Conservation (phyloP, 2,329 filamentous ascomycete species). For the Fusarium chaquense region DNA sequence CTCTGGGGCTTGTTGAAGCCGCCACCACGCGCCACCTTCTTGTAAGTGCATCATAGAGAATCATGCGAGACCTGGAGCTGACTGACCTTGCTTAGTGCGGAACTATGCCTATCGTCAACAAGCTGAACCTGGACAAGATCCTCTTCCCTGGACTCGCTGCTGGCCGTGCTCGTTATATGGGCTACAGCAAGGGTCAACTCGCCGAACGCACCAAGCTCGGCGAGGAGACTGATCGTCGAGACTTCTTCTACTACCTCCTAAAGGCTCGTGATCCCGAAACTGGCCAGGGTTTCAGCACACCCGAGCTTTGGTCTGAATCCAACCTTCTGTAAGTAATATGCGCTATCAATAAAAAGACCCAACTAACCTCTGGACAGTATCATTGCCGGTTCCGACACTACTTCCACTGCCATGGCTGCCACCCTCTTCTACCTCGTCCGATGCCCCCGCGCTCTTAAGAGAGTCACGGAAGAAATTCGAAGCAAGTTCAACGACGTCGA, state of each 20-base stretch:
- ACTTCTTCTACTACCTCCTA: constrained; percentile 82
- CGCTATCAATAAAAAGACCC: neutral
- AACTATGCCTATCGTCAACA: constrained; percentile 76
- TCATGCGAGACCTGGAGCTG: neutral
- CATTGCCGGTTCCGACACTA: constrained; percentile 79
- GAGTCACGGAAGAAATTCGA: constrained; percentile 65
- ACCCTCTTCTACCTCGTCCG: constrained; percentile 73
- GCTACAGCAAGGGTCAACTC: constrained; percentile 75
- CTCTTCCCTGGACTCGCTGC: constrained; percentile 75
- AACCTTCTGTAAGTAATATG: constrained; percentile 67
- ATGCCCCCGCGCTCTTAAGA: constrained; percentile 60
- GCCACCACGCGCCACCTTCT: constrained; percentile 77
- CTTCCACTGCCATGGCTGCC: constrained; percentile 74
- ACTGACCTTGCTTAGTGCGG: constrained; percentile 66
- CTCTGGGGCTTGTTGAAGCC: constrained; percentile 73
- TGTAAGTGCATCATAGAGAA: constrained; percentile 58
- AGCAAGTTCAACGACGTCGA: constrained; percentile 63
- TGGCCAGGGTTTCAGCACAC: constrained; percentile 72
- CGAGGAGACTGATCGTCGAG: constrained; percentile 74
- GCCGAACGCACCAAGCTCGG: constrained; percentile 74
- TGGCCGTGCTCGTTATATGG: constrained; percentile 76
- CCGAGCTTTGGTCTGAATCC: constrained; percentile 77
- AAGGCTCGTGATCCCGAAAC: constrained; percentile 79
- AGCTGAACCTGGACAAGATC: constrained; percentile 73
- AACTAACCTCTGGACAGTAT: constrained; percentile 59